Conservation (phyloP, 345 rosid genomes). For the Capsella bursapastoris region DNA sequence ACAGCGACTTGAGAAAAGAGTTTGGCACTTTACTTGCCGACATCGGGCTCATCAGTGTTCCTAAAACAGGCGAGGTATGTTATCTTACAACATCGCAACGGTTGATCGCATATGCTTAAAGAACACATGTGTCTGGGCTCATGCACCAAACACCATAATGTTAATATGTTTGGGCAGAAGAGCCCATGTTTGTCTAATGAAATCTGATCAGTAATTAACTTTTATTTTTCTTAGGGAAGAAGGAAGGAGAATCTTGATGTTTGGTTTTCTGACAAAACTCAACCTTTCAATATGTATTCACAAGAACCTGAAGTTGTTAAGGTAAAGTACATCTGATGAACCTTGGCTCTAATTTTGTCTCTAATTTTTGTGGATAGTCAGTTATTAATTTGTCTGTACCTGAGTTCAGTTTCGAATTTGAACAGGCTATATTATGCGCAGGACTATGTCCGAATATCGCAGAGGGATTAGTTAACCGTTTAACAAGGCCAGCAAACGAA, state of each 20-base stretch:
- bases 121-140: background rate
- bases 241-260: constrained; percentile 69
- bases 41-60: constrained; percentile 82
- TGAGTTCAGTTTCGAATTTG: constrained; percentile 44
- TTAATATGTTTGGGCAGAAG: background rate
- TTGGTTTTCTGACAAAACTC: constrained; percentile 80
- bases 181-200: background rate
- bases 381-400: background rate
- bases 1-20: constrained; percentile 89
- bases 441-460: constrained; percentile 91
- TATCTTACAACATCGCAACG: background rate
- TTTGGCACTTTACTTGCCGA: constrained; percentile 84
- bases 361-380: background rate
- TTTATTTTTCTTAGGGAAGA: constrained; percentile 44
- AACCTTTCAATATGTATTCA: constrained; percentile 77
- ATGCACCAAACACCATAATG: background rate
- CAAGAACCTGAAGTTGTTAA: constrained; percentile 71
- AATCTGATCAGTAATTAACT: constrained; percentile 1
- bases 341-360: background rate
- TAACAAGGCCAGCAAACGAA: constrained; percentile 53
- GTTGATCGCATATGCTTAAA: constrained; percentile 9
- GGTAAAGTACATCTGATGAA: constrained; percentile 49
- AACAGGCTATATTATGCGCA: constrained; percentile 85
- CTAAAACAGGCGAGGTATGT: constrained; percentile 64
- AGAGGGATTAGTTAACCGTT: constrained; percentile 34